Base-by-base conservation (phyloP, 192 early-diverging fungal species). In the Funneliformis geosporum region DNA sequence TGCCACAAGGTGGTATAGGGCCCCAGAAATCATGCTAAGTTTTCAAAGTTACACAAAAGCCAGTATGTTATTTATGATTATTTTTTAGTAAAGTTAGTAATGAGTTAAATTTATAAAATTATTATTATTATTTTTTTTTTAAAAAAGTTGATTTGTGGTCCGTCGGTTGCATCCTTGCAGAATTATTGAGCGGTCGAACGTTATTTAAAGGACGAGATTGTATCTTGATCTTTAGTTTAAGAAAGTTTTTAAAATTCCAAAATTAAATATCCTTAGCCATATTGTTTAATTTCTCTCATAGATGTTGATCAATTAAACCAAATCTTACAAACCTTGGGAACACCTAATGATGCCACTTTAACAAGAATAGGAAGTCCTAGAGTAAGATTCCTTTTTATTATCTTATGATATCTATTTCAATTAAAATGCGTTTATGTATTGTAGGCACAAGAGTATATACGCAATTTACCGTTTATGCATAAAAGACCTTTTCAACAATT, bases 121-220 rank as follows among this genome's bases (percentile, higher is more conserved):
- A 38, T 38, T 69, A n/a, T 23, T 62, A 47, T 21, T n/a, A 23
- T 43, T 11, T 2, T 16, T 10, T 60, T 4, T 16, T n/a, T n/a
- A n/a, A n/a, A n/a, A 18, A 62, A 87, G 86, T 93, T 62, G 97
- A 97, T 84, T 93, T 97, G 83, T 97, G 96, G 96, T 93, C 93
- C 2, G 92, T 97, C 2, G 97, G 97, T 12, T 98, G 97, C 84
- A 97, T 98, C 68, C 94, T 98, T 86, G 96, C 94, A 27, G 97
- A 98, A 83, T 86, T 98, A 50, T 87, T 95, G 21, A 92, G 93
- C 23, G 87, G 91, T 12, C 89, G 90, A 80, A 92, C 94, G 7
- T 86, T 98, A 25, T 98, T 97, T 83, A 95, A 93, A 76, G 96
- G 96, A 40, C 85, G 89, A 60, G 95, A 98, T 86, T 96, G 83